A percentile compares a stretch with the other conserved stretches of the same genome.
These are phyloP conservation scores for Nicotiana attenuata DNA, from an alignment of 257 asterid genomes.

Conservation along the genomic window DNA sequence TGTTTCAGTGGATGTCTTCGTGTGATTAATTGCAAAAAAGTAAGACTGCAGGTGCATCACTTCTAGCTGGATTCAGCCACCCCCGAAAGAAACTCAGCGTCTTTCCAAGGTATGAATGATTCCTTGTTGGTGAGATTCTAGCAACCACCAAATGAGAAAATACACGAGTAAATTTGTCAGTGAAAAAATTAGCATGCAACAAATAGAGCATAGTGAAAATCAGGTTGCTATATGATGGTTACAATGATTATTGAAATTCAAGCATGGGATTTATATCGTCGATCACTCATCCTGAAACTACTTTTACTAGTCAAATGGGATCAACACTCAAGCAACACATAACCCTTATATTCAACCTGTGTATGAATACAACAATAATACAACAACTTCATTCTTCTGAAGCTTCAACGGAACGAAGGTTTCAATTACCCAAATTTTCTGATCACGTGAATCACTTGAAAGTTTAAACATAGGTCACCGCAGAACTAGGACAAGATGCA, in stretches of 20 bases:
- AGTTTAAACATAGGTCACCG: neutral
- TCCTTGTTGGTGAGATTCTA: neutral
- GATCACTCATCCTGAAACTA: neutral
- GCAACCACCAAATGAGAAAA: neutral
- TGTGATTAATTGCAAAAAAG: neutral
- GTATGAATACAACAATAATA: neutral
- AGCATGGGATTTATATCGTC: neutral
- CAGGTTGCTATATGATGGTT: neutral
- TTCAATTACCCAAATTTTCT: neutral
- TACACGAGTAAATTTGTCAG: neutral
- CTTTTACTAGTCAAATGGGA: neutral
- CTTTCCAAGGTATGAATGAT: constrained; percentile 7
- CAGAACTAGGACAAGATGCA: neutral
- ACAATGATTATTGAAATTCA: neutral
- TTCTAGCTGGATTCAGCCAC: neutral
- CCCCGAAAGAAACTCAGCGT: neutral
- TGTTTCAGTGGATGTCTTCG: neutral
- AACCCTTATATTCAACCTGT: neutral
- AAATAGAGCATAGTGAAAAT: rapidly evolving
- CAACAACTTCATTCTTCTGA: neutral
- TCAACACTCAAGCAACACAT: neutral
- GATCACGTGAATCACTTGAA: neutral
- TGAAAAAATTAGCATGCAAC: neutral
- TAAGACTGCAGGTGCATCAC: neutral
- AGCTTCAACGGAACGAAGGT: neutral